Evolutionary conservation across 441 rosid species (phyloP).

Genomic region (Erodium texanum): DNA sequence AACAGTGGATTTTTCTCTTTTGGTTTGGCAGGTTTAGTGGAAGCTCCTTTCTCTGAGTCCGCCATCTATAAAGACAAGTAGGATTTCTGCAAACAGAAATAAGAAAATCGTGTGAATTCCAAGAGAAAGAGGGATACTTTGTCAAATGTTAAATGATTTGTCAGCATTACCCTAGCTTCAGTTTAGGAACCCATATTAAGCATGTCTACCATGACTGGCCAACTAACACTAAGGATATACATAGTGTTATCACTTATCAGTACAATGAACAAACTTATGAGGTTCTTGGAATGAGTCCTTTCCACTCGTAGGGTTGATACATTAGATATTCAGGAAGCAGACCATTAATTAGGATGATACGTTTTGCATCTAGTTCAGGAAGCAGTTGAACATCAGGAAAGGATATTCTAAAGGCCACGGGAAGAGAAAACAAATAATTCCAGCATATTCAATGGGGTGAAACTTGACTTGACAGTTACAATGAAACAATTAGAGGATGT

Average conservation of each 20-base stretch:
- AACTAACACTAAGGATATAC: not conserved
- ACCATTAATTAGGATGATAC: not conserved
- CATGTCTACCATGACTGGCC: not conserved
- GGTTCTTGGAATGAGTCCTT: not conserved
- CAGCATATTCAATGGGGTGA: no score
- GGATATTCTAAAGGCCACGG: no score
- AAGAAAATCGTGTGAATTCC: not conserved
- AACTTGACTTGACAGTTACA: no score
- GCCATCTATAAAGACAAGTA: constrained; percentile 35
- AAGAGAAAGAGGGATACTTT: constrained; percentile 3
- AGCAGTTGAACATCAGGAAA: no score
- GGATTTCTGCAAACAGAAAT: constrained; percentile 19
- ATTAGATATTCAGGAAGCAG: not conserved
- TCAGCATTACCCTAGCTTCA: constrained; percentile 4
- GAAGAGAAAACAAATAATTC: no score
- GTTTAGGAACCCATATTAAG: constrained; percentile 7
- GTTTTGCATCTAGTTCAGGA: no score
- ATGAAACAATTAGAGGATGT: no score
- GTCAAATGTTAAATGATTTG: not conserved
- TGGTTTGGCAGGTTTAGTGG: constrained; percentile 24
- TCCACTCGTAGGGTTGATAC: not conserved
- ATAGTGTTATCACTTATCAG: not conserved
- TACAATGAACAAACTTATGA: not conserved
- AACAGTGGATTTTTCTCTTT: constrained; percentile 43
- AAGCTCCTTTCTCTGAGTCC: constrained; percentile 37